These are phyloP conservation scores for Leccinum arenicola DNA, from an alignment of 768 basidiomycete species.

Conservation along the genomic window DNA sequence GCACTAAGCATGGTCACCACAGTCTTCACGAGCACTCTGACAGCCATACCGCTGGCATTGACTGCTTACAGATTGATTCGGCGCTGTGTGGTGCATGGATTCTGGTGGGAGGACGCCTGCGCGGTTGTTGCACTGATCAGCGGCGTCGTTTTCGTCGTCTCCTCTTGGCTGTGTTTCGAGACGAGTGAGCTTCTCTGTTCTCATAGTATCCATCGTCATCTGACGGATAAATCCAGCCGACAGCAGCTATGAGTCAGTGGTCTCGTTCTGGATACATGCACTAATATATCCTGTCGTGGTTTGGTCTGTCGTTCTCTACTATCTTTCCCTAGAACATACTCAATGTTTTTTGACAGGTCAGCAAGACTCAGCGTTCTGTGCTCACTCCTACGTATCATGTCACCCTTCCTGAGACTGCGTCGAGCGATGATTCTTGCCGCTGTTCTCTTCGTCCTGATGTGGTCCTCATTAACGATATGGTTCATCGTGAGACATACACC, in stretches of 20 bases:
- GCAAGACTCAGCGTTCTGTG: constrained; percentile 14
- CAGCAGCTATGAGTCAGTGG: too few species aligned
- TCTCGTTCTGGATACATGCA: constrained; percentile 9
- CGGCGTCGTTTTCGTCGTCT: constrained; percentile 4
- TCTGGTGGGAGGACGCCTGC: constrained; percentile 24
- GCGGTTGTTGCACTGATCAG: constrained; percentile 3
- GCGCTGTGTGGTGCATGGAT: not conserved
- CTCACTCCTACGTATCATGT: constrained; percentile 11
- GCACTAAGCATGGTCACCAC: not conserved
- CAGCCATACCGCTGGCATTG: constrained; percentile 1
- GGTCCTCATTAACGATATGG: constrained; percentile 4
- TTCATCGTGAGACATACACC: constrained; percentile 3
- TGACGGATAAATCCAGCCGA: constrained; percentile 4
- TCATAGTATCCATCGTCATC: not conserved
- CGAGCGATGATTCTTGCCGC: constrained; percentile 4
- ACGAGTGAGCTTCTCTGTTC: not conserved
- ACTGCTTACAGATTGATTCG: not conserved
- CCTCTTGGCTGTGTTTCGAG: constrained; percentile 10
- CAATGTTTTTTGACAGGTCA: constrained; percentile 6
- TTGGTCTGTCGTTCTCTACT: constrained; percentile 9
- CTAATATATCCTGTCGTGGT: constrained; percentile 10
- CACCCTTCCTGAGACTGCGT: constrained; percentile 7
- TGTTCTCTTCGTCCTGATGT: constrained; percentile 12
- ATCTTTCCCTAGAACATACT: not conserved
- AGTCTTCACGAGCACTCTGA: constrained; percentile 13